phyloP scores from a whole-genome alignment of 2,329 filamentous ascomycete species.

The Chaetomium olivaceum region DNA sequence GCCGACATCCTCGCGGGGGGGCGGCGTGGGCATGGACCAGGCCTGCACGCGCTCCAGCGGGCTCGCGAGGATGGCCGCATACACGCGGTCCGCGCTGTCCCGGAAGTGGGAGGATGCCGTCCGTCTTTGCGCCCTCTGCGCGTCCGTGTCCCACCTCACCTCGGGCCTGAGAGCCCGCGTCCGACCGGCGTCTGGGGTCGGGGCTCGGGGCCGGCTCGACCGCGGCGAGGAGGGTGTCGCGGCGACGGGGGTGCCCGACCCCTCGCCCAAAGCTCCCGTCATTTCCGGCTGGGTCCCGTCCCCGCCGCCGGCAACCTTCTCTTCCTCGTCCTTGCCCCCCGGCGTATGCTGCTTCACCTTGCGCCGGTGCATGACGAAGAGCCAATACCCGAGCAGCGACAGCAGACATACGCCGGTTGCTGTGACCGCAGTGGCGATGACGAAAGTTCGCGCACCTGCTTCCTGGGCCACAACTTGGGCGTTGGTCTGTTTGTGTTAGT shows the following conservation, averaged over 20 bases:
- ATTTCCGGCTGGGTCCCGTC: neutral
- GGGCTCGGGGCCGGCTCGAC: too few species aligned
- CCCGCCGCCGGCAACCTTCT: constrained; percentile 18
- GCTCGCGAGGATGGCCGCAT: constrained; percentile 25
- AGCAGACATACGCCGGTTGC: constrained; percentile 40
- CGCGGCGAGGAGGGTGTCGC: too few species aligned
- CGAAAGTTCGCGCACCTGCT: constrained; percentile 36
- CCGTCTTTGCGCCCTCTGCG: neutral
- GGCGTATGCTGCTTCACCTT: constrained; percentile 16
- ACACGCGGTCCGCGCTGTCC: constrained; percentile 25
- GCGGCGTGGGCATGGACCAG: neutral
- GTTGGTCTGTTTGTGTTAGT: constrained; percentile 7
- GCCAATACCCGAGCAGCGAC: constrained; percentile 37
- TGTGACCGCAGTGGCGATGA: constrained; percentile 39
- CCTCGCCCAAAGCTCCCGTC: constrained; percentile 6
- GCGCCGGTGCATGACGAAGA: constrained; percentile 28
- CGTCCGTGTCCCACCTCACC: neutral
- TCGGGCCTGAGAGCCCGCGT: neutral
- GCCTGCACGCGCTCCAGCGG: constrained; percentile 18
- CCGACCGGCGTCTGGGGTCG: too few species aligned
- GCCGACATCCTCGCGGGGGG: constrained; percentile 19
- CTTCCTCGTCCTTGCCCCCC: constrained; percentile 19
- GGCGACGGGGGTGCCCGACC: too few species aligned
- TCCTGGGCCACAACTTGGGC: neutral
- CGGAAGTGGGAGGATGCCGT: constrained; percentile 20